These are phyloP conservation scores for Teratosphaeria viscida DNA, from an alignment of 2,329 filamentous ascomycete species.

Conservation along the genomic window DNA sequence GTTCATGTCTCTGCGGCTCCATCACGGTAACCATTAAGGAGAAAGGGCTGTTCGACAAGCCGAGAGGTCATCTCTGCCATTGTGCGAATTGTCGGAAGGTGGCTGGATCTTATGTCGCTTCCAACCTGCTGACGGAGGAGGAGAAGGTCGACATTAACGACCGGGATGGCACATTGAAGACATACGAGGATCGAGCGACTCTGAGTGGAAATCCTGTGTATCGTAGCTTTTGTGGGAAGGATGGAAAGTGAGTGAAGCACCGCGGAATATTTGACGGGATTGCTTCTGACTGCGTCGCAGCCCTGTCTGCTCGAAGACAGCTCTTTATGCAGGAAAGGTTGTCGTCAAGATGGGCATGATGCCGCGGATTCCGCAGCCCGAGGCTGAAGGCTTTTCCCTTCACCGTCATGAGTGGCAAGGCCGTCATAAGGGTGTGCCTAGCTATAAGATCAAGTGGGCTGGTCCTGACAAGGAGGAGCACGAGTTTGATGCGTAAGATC, in stretches of 20 bases:
- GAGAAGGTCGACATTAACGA: constrained; percentile 38
- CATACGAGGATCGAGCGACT: constrained; percentile 36
- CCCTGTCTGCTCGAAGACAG: constrained; percentile 38
- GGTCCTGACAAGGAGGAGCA: constrained; percentile 28
- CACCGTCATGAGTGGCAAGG: constrained; percentile 37
- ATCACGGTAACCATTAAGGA: constrained; percentile 42
- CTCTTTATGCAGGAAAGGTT: constrained; percentile 31
- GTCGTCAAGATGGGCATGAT: constrained; percentile 44
- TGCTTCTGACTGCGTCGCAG: constrained; percentile 18
- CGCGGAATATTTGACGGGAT: neutral
- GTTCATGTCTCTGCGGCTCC: constrained; percentile 37
- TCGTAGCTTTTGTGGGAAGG: constrained; percentile 36
- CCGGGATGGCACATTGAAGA: constrained; percentile 34
- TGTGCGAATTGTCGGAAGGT: constrained; percentile 44
- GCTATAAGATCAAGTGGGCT: constrained; percentile 31
- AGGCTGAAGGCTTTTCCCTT: constrained; percentile 35
- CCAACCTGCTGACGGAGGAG: constrained; percentile 33
- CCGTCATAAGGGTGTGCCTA: constrained; percentile 26
- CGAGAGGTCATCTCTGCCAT: constrained; percentile 40
- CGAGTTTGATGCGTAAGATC: constrained; percentile 2
- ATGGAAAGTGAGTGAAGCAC: constrained; percentile 32
- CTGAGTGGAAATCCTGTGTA: constrained; percentile 36
- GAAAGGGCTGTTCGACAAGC: constrained; percentile 35
- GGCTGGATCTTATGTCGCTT: constrained; percentile 33
- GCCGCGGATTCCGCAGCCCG: constrained; percentile 36